These are phyloP conservation scores for Backusella sp. DNA, from an alignment of 192 early-diverging fungal genomes.

Conservation along the genomic window DNA sequence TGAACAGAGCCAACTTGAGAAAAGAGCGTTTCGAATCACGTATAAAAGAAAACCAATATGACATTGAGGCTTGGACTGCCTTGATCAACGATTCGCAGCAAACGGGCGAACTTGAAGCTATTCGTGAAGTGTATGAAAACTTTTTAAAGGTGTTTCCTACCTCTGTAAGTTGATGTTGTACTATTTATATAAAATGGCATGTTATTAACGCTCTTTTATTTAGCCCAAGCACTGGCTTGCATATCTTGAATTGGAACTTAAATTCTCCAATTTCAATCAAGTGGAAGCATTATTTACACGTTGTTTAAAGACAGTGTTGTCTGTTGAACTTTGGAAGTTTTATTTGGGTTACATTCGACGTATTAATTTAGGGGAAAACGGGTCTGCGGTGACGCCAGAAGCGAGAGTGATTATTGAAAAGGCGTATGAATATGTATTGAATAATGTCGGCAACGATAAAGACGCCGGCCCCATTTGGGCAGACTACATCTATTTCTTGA, in stretches of 20 bases:
- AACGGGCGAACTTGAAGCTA: conserved; percentile 51
- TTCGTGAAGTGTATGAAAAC: conserved; percentile 65
- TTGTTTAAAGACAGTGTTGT: conserved; percentile 77
- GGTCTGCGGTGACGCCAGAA: conserved; percentile 53
- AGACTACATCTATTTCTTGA: conserved; percentile 81
- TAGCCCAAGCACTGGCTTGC: conserved; percentile 74
- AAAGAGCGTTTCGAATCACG: conserved; percentile 53
- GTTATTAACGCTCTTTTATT: not conserved
- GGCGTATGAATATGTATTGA: conserved; percentile 87
- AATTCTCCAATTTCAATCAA: conserved; percentile 66
- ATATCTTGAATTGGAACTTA: conserved; percentile 82
- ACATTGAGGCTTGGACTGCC: conserved; percentile 66
- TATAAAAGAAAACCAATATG: conserved; percentile 51
- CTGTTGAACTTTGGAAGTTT: conserved; percentile 85
- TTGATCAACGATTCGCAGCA: conserved; percentile 61
- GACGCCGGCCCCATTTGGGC: conserved; percentile 88
- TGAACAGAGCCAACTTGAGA: conserved; percentile 36
- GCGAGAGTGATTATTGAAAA: conserved; percentile 69
- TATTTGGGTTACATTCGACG: conserved; percentile 87
- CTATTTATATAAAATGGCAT: no score
- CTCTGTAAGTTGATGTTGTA: conserved; percentile 62
- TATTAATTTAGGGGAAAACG: conserved; percentile 59
- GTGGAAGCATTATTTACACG: conserved; percentile 84
- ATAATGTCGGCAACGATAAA: conserved; percentile 84
- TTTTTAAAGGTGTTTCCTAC: conserved; percentile 80